Evolutionary conservation across 2,329 filamentous ascomycete genomes (phyloP).

Genomic region (Shiraia bambusicola): DNA sequence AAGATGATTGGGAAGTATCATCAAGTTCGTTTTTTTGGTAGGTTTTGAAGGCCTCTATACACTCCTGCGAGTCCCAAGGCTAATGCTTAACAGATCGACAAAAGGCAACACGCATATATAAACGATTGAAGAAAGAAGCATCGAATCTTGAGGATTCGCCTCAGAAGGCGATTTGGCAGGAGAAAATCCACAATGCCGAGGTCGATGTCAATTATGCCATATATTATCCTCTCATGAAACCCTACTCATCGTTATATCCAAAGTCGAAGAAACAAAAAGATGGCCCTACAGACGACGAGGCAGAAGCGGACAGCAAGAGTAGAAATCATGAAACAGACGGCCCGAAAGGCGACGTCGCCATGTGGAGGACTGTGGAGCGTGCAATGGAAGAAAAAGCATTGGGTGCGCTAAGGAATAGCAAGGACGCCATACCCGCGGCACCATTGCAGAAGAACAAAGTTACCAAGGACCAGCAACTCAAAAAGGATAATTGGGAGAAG

Average conservation of each 20-base stretch:
- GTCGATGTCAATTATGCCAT: slow-evolving; percentile 75
- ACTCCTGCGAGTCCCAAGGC: slow-evolving; percentile 4
- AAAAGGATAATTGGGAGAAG: slow-evolving; percentile 17
- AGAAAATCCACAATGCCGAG: slow-evolving; percentile 66
- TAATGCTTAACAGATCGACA: slow-evolving; percentile 60
- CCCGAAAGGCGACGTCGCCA: slow-evolving; percentile 55
- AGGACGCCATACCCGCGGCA: slow-evolving; percentile 27
- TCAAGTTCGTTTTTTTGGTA: slow-evolving; percentile 83
- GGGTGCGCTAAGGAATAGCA: slow-evolving; percentile 58
- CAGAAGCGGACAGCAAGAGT: slow-evolving; percentile 30
- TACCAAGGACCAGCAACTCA: slow-evolving; percentile 13
- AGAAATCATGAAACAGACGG: slow-evolving; percentile 39
- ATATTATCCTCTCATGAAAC: slow-evolving; percentile 69
- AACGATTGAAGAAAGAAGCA: slow-evolving; percentile 63
- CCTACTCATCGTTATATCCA: slow-evolving; percentile 64
- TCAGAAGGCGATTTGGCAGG: slow-evolving; percentile 55
- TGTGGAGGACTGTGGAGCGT: slow-evolving; percentile 69
- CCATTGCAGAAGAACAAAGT: slow-evolving; percentile 25
- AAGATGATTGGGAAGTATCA: slow-evolving; percentile 79
- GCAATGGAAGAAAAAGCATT: slow-evolving; percentile 62
- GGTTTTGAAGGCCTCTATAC: slow-evolving; percentile 17
- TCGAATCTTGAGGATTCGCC: slow-evolving; percentile 52
- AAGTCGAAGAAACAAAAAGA: slow-evolving; percentile 26
- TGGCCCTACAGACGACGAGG: slow-evolving; percentile 24
- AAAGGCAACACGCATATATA: slow-evolving; percentile 68